phyloP scores from a whole-genome alignment of 2,329 filamentous ascomycete genomes.

The Monosporascus sp. region DNA sequence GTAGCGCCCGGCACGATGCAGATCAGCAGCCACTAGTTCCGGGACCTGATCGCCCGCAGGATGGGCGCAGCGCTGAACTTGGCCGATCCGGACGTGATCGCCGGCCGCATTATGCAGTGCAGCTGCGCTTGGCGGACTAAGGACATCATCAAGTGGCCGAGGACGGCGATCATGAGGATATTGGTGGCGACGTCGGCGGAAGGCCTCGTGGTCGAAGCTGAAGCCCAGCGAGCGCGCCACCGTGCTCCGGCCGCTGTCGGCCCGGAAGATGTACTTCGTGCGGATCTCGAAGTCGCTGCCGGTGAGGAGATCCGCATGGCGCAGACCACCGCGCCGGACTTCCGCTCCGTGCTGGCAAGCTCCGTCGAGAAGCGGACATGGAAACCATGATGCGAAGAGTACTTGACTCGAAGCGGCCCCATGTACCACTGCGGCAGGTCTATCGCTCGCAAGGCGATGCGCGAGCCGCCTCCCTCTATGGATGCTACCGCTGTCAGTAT shows the following conservation, averaged over 20 bases:
- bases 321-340: slow-evolving; percentile 6
- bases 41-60: slow-evolving; percentile 51
- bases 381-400: slow-evolving; percentile 32
- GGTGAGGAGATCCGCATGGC: slow-evolving; percentile 31
- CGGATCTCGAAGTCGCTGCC: slow-evolving; percentile 35
- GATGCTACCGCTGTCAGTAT: not conserved
- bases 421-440: slow-evolving; percentile 40
- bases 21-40: slow-evolving; percentile 50
- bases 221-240: too few relatives aligned
- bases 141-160: too few relatives aligned
- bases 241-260: slow-evolving; percentile 51
- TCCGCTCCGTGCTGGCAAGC: slow-evolving; percentile 17
- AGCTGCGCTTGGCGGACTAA: too few relatives aligned
- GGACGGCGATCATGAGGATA: too few relatives aligned
- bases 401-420: slow-evolving; percentile 36
- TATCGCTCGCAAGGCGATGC: slow-evolving; percentile 36
- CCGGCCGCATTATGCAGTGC: too few relatives aligned
- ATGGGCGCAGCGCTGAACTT: slow-evolving; percentile 39
- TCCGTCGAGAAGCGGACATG: slow-evolving; percentile 32
- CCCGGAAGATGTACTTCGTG: slow-evolving; percentile 51
- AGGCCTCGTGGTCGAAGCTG: too few relatives aligned
- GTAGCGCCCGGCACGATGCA: slow-evolving; percentile 29
- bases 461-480: slow-evolving; percentile 33
- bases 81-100: slow-evolving; percentile 23
- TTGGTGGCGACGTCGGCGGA: too few relatives aligned